phyloP scores from a whole-genome alignment of 2,329 filamentous ascomycete genomes.

The Stagonosporopsis vannaccii region DNA sequence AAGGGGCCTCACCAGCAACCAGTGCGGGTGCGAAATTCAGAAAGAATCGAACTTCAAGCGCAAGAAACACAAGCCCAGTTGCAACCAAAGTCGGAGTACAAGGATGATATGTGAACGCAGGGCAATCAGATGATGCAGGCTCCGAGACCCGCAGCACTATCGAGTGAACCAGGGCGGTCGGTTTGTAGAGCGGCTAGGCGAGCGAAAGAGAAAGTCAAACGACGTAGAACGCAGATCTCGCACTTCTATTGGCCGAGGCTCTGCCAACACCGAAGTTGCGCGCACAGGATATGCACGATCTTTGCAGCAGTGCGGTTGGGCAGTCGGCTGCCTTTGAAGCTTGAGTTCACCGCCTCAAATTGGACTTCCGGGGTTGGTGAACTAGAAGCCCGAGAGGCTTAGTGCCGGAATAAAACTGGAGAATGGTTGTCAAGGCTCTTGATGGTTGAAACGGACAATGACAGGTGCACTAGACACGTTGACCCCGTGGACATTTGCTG shows the following conservation, averaged over 20 bases:
- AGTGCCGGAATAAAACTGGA: slow-evolving; percentile 37
- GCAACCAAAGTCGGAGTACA: slow-evolving; percentile 12
- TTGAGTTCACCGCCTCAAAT: slow-evolving; percentile 40
- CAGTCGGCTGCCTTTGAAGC: slow-evolving; percentile 31
- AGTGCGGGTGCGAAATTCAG: slow-evolving; percentile 29
- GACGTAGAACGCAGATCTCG: slow-evolving; percentile 28
- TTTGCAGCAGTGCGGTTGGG: slow-evolving; percentile 26
- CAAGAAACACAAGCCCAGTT: slow-evolving; percentile 7
- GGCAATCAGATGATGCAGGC: slow-evolving; percentile 31
- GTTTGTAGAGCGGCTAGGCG: slow-evolving; percentile 24
- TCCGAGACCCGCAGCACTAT: slow-evolving; percentile 32
- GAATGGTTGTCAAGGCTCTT: slow-evolving; percentile 20
- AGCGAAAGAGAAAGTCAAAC: slow-evolving; percentile 22
- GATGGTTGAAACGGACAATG: slow-evolving; percentile 24
- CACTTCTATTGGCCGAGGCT: slow-evolving; percentile 32
- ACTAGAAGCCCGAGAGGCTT: slow-evolving; percentile 25
- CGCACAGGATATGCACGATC: slow-evolving; percentile 29
- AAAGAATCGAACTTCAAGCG: slow-evolving; percentile 13
- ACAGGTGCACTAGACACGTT: slow-evolving; percentile 33
- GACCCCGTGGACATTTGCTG: slow-evolving; percentile 20
- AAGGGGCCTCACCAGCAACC: slow-evolving; percentile 39
- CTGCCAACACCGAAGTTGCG: slow-evolving; percentile 26
- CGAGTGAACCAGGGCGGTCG: slow-evolving; percentile 30
- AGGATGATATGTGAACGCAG: slow-evolving; percentile 27
- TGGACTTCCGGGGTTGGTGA: slow-evolving; percentile 25